phyloP scores from a whole-genome alignment of 2,329 filamentous ascomycete species.

The Cladosporium sp. region DNA sequence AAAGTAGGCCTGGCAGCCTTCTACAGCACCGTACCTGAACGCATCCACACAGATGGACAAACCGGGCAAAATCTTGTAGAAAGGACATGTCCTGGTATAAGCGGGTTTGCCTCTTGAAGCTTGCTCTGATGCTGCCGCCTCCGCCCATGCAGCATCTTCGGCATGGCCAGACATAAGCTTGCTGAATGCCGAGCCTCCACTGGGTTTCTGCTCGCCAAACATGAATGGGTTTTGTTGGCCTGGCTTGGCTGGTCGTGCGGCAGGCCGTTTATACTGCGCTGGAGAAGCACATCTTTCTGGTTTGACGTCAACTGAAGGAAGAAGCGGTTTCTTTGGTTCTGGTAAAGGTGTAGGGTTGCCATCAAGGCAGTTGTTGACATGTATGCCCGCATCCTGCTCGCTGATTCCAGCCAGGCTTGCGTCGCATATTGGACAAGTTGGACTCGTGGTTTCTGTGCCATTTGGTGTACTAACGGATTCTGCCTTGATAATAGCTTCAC shows the following conservation, averaged over 20 bases:
- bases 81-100: conserved; percentile 87
- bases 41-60: conserved; percentile 93
- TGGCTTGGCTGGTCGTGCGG: conserved; percentile 61
- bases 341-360: conserved; percentile 64
- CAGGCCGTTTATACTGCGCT: conserved; percentile 63
- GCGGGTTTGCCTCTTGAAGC: conserved; percentile 78
- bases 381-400: conserved; percentile 66
- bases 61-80: conserved; percentile 96
- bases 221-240: conserved; percentile 77
- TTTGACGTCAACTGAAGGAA: conserved; percentile 12
- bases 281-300: conserved; percentile 24
- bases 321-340: conserved; percentile 17
- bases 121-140: conserved; percentile 74
- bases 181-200: conserved; percentile 70
- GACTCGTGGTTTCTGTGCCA: conserved; percentile 20
- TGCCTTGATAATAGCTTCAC: conserved; percentile 17
- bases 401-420: conserved; percentile 53
- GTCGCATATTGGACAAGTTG: conserved; percentile 74
- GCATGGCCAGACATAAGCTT: conserved; percentile 90
- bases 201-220: conserved; percentile 40
- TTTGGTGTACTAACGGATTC: conserved; percentile 8
- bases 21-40: conserved; percentile 88
- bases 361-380: conserved; percentile 92
- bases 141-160: conserved; percentile 85
- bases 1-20: conserved; percentile 92